Base-by-base conservation (phyloP, 495 filamentous ascomycete species). In the Neurospora sp. region DNA sequence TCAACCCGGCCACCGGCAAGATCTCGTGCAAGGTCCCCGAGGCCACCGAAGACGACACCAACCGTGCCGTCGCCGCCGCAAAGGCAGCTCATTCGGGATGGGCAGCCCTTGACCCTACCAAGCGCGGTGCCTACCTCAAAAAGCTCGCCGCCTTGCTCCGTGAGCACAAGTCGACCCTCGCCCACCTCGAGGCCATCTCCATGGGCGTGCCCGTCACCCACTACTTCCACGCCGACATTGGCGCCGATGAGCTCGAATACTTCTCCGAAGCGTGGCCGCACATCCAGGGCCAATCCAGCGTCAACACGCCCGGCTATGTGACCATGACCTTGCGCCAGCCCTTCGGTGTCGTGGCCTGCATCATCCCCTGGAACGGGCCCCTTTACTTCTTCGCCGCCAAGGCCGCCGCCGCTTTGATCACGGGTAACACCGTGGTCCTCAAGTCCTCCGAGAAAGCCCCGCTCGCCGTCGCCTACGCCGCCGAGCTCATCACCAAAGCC, bases 391-490 rank as follows among this genome's bases (percentile, higher is more conserved):
- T 93, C 1, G 91, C 91, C 1, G 94, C 92, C 93, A 98, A 98
- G 79, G 81, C 96, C 2, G 94, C 92, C 6, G 94, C 94, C 8
- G 94, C 94, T 6, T 86, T 98, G 18, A 91, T 92, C 48, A 91
- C 91, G 69, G 93, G 94, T 12, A 97, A 97, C 79, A 93, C 93
- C 0, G 82, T 97, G 31, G 89, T 98, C 3, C 79, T 98, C 69
- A 98, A 98, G 81, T 88, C 93, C 8, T 93, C 93, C 2, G 94
- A 98, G 80, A 94, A 98, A 80, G 96, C 94, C 1, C 94, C 94
- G 0, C 84, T 98, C 39, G 92, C 91, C 12, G 91, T 93, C 71
- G 85, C 80, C 38, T 71, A 79, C 73, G 73, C 91, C 1, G 87
- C 84, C 0, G 78, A 81, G 40, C 80, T 90, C 4, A 82, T 89